These are phyloP conservation scores for Colletotrichum sansevieriae DNA, from an alignment of 2,329 filamentous ascomycete genomes.

Conservation along the genomic window DNA sequence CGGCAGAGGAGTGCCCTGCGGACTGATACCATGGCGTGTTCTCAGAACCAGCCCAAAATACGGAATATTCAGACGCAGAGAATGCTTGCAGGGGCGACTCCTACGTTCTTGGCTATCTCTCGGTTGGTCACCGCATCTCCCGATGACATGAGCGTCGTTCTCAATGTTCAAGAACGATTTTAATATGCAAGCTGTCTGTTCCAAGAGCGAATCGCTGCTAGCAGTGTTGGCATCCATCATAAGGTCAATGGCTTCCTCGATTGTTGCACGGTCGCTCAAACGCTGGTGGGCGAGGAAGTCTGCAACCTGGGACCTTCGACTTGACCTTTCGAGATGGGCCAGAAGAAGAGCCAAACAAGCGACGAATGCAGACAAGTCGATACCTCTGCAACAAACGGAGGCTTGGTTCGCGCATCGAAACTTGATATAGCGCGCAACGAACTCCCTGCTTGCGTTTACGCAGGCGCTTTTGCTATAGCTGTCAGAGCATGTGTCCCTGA, in stretches of 20 bases:
- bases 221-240: constrained; percentile 49
- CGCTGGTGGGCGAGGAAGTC: constrained; percentile 55
- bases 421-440: constrained; percentile 51
- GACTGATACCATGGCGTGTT: background rate
- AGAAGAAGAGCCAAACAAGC: constrained; percentile 54
- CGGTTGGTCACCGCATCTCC: no score
- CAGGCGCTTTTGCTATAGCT: constrained; percentile 52
- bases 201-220: constrained; percentile 48
- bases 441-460: constrained; percentile 53
- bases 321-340: constrained; percentile 49
- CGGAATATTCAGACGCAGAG: background rate
- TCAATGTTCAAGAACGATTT: constrained; percentile 43
- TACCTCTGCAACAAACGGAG: constrained; percentile 47
- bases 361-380: constrained; percentile 54
- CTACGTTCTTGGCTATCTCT: background rate
- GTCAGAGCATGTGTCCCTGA: constrained; percentile 27
- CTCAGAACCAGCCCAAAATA: background rate
- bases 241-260: constrained; percentile 51
- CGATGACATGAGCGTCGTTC: background rate
- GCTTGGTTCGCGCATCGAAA: constrained; percentile 48
- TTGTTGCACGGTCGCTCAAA: constrained; percentile 52
- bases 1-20: no score
- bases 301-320: constrained; percentile 7
- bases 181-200: constrained; percentile 48
- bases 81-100: background rate